Evolutionary conservation across 2,329 filamentous ascomycete genomes (phyloP), one percentile per base, ranked within the genome.

Genomic region (Talaromyces sp.): DNA sequence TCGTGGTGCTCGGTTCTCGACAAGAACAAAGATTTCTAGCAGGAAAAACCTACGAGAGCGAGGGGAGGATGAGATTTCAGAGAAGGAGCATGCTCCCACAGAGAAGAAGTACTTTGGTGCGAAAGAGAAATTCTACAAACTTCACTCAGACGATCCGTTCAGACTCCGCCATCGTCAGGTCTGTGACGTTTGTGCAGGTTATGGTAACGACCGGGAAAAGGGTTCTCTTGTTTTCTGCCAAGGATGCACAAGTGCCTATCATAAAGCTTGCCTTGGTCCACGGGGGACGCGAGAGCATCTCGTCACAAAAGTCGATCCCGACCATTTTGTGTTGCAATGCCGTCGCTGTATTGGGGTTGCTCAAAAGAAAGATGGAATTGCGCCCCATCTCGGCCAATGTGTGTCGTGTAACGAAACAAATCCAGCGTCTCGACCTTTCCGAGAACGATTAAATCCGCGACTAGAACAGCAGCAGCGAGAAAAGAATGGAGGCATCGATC

Each of bases 241-340:
- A 75, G 94, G 94, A 31, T 99, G 94, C 72, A 91, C 88, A 1
- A 80, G 88, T 54, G 83, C 89, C 0, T 96, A 91, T 66, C 94
- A 99, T 75, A 91, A 90, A 72, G 77, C 77, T 46, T 99, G 94
- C 69, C 80, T 99, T 29, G 92, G 93, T 1, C 80, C 82, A 54
- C 85, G 94, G 55, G 84, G 83, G 56, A 79, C 73, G 12, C 84
- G 94, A 62, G 91, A 96, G n/a, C 94, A 97, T 72, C 78, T 94
- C 38, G 91, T 91, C 10, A 97, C 92, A 26, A 99, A 97, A 72
- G 75, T 97, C 57, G 87, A 81, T 2, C 80, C 88, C 0, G 85
- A 88, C 2, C 76, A 88, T 41, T 97, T 96, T 67, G 87, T 99
- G 17, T 78, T 99, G 43, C 94, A 99, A 71, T 99, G 94, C 76